phyloP scores from a whole-genome alignment of 169 alveolate genomes.

The Neospora caninum region DNA sequence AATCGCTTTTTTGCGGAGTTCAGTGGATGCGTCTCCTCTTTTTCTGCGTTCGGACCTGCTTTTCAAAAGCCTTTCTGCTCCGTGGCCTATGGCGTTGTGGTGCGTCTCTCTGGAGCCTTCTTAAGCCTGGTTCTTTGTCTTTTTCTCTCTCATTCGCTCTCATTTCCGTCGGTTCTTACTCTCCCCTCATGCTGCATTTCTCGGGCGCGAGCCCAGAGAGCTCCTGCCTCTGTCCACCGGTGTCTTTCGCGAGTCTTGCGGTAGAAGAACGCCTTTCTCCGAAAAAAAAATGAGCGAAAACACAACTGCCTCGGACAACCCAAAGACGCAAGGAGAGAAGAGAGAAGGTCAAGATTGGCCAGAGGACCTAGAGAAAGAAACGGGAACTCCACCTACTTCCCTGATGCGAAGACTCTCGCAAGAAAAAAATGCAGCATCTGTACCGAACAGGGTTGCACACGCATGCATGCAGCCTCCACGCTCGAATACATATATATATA shows the following conservation, averaged over 20 bases:
- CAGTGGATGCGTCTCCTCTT: neutral
- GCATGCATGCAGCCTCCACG: neutral
- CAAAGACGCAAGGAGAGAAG: neutral
- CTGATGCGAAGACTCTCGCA: neutral
- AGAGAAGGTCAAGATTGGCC: neutral
- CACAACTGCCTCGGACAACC: neutral
- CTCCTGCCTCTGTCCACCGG: neutral
- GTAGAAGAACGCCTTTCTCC: too few species aligned
- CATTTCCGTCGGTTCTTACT: neutral
- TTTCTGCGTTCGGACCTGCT: neutral
- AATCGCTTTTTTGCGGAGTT: neutral
- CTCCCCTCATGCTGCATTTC: neutral
- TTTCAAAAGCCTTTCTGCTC: neutral
- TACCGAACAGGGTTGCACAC: neutral
- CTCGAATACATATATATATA: neutral
- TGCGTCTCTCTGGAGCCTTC: neutral
- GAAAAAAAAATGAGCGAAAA: neutral
- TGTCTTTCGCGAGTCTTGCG: neutral
- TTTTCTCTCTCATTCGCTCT: neutral
- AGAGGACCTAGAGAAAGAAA: neutral
- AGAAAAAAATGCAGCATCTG: neutral
- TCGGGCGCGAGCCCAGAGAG: neutral
- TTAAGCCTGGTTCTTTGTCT: neutral
- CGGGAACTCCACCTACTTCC: neutral
- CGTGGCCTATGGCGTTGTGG: neutral